These are phyloP conservation scores for Tothia fuscella DNA, from an alignment of 2,329 filamentous ascomycete species.

Conservation along the genomic window DNA sequence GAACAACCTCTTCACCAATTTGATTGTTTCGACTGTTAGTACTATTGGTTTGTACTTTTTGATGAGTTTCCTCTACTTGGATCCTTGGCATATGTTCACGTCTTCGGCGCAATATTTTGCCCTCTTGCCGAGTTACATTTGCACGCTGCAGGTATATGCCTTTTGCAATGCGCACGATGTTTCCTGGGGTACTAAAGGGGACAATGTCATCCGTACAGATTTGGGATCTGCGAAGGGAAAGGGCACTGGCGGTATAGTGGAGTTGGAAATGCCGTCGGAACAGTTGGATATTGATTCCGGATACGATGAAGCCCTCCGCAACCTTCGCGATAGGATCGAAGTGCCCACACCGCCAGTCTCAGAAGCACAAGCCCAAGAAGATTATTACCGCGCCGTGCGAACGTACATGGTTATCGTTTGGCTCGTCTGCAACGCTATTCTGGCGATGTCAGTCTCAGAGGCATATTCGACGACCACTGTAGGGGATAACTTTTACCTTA, in stretches of 20 bases:
- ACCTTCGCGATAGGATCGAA: constrained; percentile 84
- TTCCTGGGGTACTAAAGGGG: constrained; percentile 96
- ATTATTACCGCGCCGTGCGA: constrained; percentile 94
- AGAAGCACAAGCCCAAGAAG: constrained; percentile 83
- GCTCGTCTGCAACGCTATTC: constrained; percentile 83
- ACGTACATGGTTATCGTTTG: constrained; percentile 97
- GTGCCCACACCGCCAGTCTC: constrained; percentile 50
- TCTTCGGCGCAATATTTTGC: constrained; percentile 84
- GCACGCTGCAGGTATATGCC: constrained; percentile 93
- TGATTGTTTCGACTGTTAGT: constrained; percentile 79
- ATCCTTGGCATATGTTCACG: constrained; percentile 99
- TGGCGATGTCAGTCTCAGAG: constrained; percentile 88
- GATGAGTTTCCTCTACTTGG: constrained; percentile 92
- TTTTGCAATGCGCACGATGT: constrained; percentile 99
- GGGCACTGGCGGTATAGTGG: constrained; percentile 56
- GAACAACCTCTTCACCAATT: constrained; percentile 86
- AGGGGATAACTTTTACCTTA: constrained; percentile 77
- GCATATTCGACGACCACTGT: constrained; percentile 63
- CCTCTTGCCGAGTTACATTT: constrained; percentile 86
- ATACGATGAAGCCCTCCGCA: constrained; percentile 92
- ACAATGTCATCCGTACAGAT: constrained; percentile 89
- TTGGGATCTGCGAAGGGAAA: constrained; percentile 75
- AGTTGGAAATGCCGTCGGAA: constrained; percentile 94
- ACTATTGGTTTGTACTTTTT: constrained; percentile 91
- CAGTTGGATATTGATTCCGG: constrained; percentile 97